These are phyloP conservation scores for Picocystis sp. DNA, from an alignment of 163 green algal species.

Conservation along the genomic window DNA sequence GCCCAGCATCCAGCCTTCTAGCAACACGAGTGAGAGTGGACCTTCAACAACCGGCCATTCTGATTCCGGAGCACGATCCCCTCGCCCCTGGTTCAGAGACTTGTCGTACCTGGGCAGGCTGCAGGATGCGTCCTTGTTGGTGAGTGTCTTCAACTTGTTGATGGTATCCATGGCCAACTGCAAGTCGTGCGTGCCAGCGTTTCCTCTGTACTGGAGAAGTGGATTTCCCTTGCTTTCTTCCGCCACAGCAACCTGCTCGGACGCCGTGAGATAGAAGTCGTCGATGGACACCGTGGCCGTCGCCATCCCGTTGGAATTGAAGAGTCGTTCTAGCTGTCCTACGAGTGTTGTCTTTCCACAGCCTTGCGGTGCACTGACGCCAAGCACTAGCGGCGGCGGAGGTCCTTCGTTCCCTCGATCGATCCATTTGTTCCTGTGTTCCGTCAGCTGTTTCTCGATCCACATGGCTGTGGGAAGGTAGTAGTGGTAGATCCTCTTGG, in stretches of 20 bases:
- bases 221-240: constrained; percentile 45
- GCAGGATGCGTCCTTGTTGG: background rate
- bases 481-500: constrained; percentile 64
- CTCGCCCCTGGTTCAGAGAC: constrained; percentile 23
- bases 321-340: constrained; percentile 66
- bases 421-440: constrained; percentile 25
- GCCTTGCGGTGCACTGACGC: constrained; percentile 88
- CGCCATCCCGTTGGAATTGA: constrained; percentile 29
- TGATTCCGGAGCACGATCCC: constrained; percentile 14
- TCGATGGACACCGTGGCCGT: constrained; percentile 82
- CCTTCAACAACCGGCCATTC: constrained; percentile 21
- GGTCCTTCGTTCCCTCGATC: constrained; percentile 10
- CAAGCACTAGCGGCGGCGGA: constrained; percentile 35
- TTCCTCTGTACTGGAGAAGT: constrained; percentile 72
- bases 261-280: constrained; percentile 88
- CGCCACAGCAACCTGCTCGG: constrained; percentile 45
- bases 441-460: constrained; percentile 46
- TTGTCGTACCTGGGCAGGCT: constrained; percentile 79
- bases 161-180: constrained; percentile 54
- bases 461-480: constrained; percentile 94
- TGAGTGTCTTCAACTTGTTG: constrained; percentile 20
- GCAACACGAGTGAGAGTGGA: constrained; percentile 69
- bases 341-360: constrained; percentile 95
- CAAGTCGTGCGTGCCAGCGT: constrained; percentile 86
- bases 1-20: constrained; percentile 97